phyloP scores from a whole-genome alignment of 768 basidiomycete genomes.

The Coprinopsis strossmayeri region DNA sequence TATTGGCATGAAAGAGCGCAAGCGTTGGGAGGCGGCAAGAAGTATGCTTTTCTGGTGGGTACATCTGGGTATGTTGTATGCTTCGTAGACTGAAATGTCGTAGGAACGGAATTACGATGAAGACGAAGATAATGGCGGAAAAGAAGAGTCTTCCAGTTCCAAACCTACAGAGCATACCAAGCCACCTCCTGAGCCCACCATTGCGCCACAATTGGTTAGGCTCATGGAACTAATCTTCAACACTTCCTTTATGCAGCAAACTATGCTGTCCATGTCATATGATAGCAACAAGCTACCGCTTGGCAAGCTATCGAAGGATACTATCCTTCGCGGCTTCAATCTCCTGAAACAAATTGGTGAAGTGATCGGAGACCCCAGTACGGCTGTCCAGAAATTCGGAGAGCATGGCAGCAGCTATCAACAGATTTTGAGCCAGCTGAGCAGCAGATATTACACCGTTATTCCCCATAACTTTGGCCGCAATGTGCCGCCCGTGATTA shows the following conservation, averaged over 20 bases:
- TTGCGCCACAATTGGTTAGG: neutral
- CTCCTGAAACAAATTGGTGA: constrained; percentile 2
- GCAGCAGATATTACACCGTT: constrained; percentile 4
- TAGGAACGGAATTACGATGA: constrained; percentile 5
- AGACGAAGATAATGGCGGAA: neutral
- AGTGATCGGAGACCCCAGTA: neutral
- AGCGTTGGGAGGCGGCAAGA: neutral
- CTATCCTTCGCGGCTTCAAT: constrained; percentile 5
- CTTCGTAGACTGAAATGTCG: neutral
- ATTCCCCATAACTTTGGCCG: constrained; percentile 6
- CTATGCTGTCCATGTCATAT: constrained; percentile 1
- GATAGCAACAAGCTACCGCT: constrained; percentile 4
- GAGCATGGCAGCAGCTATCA: neutral
- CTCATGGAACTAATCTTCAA: constrained; percentile 6
- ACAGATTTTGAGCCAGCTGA: neutral
- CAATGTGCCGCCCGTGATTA: neutral
- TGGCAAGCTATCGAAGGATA: constrained; percentile 4
- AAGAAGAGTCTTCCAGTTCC: neutral
- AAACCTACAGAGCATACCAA: neutral
- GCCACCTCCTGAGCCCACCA: constrained; percentile 1
- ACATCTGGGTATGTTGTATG: neutral
- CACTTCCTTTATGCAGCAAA: constrained; percentile 2
- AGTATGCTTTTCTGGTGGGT: constrained; percentile 1
- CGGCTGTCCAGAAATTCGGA: neutral
- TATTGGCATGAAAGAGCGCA: neutral